Conservation (phyloP, 805 yeast genomes). For the Candida xyloterini region DNA sequence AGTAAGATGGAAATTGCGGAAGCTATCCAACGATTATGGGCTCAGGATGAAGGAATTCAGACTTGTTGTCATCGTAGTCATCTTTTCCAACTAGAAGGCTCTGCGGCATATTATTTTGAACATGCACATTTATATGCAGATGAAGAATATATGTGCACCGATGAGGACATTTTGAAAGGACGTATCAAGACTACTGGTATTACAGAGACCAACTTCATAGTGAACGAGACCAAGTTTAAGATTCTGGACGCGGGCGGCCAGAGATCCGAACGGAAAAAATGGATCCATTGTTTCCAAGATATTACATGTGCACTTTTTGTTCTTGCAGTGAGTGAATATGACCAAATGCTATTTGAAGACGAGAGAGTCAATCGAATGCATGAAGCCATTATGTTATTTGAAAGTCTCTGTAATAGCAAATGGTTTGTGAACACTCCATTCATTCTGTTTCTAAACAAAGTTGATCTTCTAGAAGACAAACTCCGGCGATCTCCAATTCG, state of each 20-base stretch:
- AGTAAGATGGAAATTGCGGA: constrained; percentile 58
- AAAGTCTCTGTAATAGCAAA: constrained; percentile 74
- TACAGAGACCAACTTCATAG: constrained; percentile 75
- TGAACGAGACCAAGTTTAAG: constrained; percentile 62
- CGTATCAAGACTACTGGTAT: constrained; percentile 95
- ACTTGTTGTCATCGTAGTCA: constrained; percentile 58
- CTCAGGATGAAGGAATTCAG: constrained; percentile 60
- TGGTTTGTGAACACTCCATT: constrained; percentile 88
- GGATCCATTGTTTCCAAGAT: constrained; percentile 93
- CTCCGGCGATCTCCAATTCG: constrained; percentile 62
- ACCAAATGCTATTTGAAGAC: constrained; percentile 88
- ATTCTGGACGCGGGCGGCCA: constrained; percentile 97
- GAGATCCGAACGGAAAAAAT: constrained; percentile 82
- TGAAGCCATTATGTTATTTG: constrained; percentile 83
- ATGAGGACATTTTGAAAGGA: constrained; percentile 84
- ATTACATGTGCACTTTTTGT: constrained; percentile 87
- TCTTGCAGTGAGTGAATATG: constrained; percentile 87
- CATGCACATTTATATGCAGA: constrained; percentile 63
- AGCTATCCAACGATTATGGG: constrained; percentile 72
- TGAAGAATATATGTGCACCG: constrained; percentile 64
- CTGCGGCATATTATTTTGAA: constrained; percentile 78
- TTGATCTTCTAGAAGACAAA: constrained; percentile 75
- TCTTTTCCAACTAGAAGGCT: constrained; percentile 81
- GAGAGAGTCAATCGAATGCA: constrained; percentile 84
- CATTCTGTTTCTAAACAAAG: constrained; percentile 84